Conservation (phyloP, 768 basidiomycete genomes). For the Lactarius pseudohatsudake region DNA sequence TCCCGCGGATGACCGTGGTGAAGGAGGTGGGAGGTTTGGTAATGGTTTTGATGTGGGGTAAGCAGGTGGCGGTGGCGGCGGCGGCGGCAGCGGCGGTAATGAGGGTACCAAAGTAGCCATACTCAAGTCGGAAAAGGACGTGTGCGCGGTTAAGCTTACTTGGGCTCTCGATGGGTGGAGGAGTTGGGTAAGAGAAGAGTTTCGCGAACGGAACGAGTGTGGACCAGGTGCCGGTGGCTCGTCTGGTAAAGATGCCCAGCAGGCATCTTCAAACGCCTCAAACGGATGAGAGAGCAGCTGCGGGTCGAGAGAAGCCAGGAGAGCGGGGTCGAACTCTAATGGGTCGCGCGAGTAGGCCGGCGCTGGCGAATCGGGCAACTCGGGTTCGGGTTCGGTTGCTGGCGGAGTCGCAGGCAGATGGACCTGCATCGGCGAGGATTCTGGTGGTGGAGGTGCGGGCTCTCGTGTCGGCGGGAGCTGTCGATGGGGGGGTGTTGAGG, state of each 20-base stretch:
- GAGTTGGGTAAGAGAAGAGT: not conserved
- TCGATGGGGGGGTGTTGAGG: constrained; percentile 6
- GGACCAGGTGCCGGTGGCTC: not conserved
- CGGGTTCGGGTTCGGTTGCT: not conserved
- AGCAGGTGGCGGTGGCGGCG: constrained; percentile 7
- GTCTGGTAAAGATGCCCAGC: constrained; percentile 12
- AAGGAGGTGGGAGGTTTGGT: constrained; percentile 14
- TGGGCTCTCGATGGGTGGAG: not conserved
- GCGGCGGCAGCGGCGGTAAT: not conserved
- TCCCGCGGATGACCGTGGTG: not conserved
- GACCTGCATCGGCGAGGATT: not conserved
- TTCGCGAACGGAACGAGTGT: not conserved
- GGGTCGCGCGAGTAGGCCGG: constrained; percentile 23
- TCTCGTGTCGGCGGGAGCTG: not conserved
- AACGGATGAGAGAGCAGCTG: constrained; percentile 17
- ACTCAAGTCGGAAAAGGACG: constrained; percentile 6
- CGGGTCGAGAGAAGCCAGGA: constrained; percentile 18
- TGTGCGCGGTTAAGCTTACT: constrained; percentile 6
- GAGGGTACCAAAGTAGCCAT: constrained; percentile 8
- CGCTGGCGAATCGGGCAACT: constrained; percentile 17
- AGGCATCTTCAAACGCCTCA: constrained; percentile 21
- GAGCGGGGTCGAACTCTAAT: constrained; percentile 18
- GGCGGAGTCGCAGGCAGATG: not conserved
- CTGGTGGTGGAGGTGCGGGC: not conserved
- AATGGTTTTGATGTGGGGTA: constrained; percentile 18